Evolutionary conservation across 768 basidiomycete genomes (phyloP).

Genomic region (Lactarius evosmus): DNA sequence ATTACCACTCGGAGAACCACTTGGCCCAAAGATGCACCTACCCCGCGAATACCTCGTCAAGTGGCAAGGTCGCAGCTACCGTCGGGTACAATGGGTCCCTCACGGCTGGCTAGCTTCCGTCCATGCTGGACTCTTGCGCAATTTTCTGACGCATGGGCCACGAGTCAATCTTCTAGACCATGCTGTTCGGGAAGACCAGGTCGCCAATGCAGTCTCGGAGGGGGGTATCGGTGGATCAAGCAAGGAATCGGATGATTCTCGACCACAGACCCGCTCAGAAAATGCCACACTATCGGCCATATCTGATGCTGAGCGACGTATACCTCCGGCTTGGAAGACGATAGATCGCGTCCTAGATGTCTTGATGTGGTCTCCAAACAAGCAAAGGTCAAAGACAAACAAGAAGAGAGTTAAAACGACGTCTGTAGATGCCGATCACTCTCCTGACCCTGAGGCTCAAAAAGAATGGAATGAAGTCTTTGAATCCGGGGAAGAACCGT

Average conservation of each 20-base stretch:
- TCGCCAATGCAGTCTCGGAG: slow-evolving; percentile 35
- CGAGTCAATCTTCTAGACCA: slow-evolving; percentile 62
- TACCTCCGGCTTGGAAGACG: slow-evolving; percentile 81
- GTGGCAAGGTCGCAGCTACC: slow-evolving; percentile 77
- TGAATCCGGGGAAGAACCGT: slow-evolving; percentile 63
- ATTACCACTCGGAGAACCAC: slow-evolving; percentile 38
- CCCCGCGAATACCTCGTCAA: slow-evolving; percentile 95
- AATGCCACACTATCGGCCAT: slow-evolving; percentile 39
- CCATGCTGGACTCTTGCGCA: slow-evolving; percentile 62
- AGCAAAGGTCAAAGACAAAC: slow-evolving; percentile 29
- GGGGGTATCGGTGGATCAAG: slow-evolving; percentile 37
- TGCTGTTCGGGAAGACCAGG: slow-evolving; percentile 37
- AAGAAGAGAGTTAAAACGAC: slow-evolving; percentile 30
- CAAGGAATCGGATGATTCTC: slow-evolving; percentile 28
- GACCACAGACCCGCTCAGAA: slow-evolving; percentile 20
- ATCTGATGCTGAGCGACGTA: slow-evolving; percentile 66
- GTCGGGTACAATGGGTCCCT: slow-evolving; percentile 83
- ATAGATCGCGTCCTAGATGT: slow-evolving; percentile 91
- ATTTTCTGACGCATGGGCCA: slow-evolving; percentile 69
- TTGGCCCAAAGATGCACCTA: slow-evolving; percentile 55
- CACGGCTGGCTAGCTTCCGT: slow-evolving; percentile 85
- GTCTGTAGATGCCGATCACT: slow-evolving; percentile 33
- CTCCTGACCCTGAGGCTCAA: slow-evolving; percentile 34
- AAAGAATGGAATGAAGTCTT: slow-evolving; percentile 40
- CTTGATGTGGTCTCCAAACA: slow-evolving; percentile 53